These are phyloP conservation scores for Ophiostoma fasciatum DNA, from an alignment of 2,329 filamentous ascomycete species.

Conservation along the genomic window DNA sequence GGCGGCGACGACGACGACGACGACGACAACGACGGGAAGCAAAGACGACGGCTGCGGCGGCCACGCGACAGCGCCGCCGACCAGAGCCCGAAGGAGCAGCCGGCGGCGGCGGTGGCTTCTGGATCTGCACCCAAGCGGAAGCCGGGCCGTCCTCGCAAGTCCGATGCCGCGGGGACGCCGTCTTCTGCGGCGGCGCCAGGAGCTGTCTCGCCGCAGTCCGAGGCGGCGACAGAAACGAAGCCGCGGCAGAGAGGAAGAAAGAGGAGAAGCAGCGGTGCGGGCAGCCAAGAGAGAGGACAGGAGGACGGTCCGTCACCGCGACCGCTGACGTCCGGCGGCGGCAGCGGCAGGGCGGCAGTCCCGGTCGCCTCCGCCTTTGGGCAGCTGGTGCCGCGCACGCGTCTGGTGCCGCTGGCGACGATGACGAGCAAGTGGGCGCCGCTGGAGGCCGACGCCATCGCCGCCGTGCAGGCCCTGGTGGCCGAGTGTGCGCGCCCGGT, in stretches of 20 bases:
- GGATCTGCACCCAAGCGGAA: not conserved
- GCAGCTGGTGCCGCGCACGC: constrained; percentile 35
- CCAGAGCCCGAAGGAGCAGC: too few species aligned
- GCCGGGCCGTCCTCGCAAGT: not conserved
- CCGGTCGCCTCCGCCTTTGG: too few species aligned
- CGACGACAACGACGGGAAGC: not conserved
- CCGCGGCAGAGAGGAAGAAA: too few species aligned
- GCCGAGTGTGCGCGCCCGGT: constrained; percentile 46
- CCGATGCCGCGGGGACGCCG: not conserved
- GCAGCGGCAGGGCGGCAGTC: not conserved
- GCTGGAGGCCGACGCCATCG: constrained; percentile 38
- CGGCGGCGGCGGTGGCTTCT: too few species aligned
- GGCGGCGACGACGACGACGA: constrained; percentile 6
- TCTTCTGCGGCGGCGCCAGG: too few species aligned
- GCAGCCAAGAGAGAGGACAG: too few species aligned
- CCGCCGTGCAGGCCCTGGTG: constrained; percentile 40
- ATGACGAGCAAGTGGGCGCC: constrained; percentile 56
- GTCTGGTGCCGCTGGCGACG: constrained; percentile 42
- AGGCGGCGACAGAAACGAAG: too few species aligned
- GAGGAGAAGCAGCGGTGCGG: too few species aligned
- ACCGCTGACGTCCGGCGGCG: too few species aligned
- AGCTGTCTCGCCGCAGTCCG: too few species aligned
- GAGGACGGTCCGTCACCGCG: too few species aligned
- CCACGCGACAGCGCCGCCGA: too few species aligned
- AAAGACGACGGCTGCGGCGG: not conserved